Base-by-base conservation (phyloP, 2,329 filamentous ascomycete genomes). In the Fusarium verrucosum region DNA sequence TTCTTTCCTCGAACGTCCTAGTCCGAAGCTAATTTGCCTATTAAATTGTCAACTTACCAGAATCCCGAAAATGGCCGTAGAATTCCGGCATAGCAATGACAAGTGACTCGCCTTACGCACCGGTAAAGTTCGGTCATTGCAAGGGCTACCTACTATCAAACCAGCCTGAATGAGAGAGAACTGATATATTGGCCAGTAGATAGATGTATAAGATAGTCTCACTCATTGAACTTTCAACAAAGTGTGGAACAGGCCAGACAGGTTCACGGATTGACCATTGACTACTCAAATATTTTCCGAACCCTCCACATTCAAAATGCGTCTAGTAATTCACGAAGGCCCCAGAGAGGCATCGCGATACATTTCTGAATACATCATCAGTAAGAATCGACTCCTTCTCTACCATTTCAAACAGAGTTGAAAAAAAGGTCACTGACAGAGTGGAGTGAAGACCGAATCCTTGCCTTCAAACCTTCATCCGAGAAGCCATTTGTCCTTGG, bases 291-390 rank as follows among this genome's bases (percentile, higher is more conserved):
- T 14, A 28, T 11, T 5, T 4, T 7, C 9, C 33, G n/a, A 26
- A 11, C 10, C 19, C 10, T 6, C 36, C 1, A 4, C 4, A 20
- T 2, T 4, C 40, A 56, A 40, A 0, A 57, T 57, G 54, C 54
- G 51, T 57, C 22, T 57, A 13, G 51, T 57, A 2, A 57, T 57
- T 22, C 54, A 35, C 13, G 28, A 57, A 20, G 30, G 54, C 19
- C 51, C 51, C 1, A 35, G 30, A n/a, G 54, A 57, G 40, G 54
- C 54, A 49, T 57, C 54, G 0, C 20, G 35, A 22, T 57, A 57
- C n/a, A 49, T 57, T 19, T 33, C 54, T 23, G 54, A 57, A n/a
- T 57, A 57, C 19, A 57, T 57, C 13, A 57, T 57, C 40, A 20
- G 54, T 57, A 47, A 57, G 50, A 20, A 2, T 9, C 14, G 16